phyloP scores from a whole-genome alignment of 192 early-diverging fungal genomes.

The Linnemannia hyalina region DNA sequence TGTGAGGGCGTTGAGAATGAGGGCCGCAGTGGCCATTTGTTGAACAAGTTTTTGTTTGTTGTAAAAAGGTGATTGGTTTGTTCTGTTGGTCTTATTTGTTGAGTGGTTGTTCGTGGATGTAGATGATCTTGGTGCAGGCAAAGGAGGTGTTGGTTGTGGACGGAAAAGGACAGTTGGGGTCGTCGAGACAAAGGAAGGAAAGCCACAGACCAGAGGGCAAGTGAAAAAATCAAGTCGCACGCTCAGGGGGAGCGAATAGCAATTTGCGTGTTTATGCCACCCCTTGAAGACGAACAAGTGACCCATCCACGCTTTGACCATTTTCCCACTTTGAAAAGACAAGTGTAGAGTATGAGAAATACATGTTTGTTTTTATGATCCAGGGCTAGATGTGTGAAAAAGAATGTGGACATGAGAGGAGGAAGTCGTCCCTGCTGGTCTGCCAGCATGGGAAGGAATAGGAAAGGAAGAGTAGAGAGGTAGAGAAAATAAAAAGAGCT shows the following conservation, averaged over 20 bases:
- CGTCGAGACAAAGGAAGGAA: neutral
- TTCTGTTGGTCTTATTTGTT: neutral
- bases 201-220: neutral
- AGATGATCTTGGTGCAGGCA: no score
- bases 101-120: neutral
- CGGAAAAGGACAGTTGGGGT: neutral
- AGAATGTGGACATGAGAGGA: neutral
- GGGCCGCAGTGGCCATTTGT: conserved; percentile 47
- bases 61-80: neutral
- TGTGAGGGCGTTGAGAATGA: conserved; percentile 58
- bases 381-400: neutral
- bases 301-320: neutral
- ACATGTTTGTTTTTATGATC: neutral
- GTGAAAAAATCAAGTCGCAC: conserved; percentile 1
- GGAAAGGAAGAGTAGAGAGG: conserved; percentile 1
- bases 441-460: neutral
- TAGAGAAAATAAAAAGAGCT: neutral
- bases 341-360: neutral
- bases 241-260: neutral
- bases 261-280: neutral
- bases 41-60: neutral
- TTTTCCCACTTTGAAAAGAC: neutral
- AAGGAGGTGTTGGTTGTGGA: neutral
- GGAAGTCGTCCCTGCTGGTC: neutral
- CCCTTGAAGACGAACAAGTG: neutral